Evolutionary conservation across 1,284 basidiomycete genomes (phyloP).

Genomic region (Tilletia indica): DNA sequence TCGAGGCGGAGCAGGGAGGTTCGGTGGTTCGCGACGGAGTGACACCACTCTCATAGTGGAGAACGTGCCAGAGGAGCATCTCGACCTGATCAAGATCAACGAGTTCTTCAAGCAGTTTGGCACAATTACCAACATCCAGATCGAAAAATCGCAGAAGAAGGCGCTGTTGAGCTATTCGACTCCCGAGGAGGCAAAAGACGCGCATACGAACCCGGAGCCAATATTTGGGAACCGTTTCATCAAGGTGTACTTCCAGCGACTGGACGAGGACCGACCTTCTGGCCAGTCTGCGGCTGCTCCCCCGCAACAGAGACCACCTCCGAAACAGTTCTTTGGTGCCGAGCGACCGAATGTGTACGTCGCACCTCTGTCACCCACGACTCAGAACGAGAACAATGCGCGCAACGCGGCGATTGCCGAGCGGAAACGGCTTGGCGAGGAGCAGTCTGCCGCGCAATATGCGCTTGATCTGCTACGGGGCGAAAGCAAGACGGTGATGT

Average conservation of each 20-base stretch:
- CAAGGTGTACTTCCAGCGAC: constrained; percentile 63
- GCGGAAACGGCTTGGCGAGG: constrained; percentile 39
- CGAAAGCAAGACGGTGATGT: constrained; percentile 84
- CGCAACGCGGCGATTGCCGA: not conserved
- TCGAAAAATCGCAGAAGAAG: constrained; percentile 71
- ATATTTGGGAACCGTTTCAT: constrained; percentile 92
- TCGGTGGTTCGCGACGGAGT: constrained; percentile 50
- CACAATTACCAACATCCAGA: constrained; percentile 85
- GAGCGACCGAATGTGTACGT: constrained; percentile 47
- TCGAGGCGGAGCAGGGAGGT: constrained; percentile 62
- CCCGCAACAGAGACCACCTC: constrained; percentile 24
- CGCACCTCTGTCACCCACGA: constrained; percentile 30
- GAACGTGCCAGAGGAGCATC: constrained; percentile 81
- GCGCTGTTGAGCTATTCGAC: constrained; percentile 82
- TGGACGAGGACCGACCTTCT: constrained; percentile 62
- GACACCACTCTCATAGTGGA: constrained; percentile 86
- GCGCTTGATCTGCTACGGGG: constrained; percentile 78
- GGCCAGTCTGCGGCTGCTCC: constrained; percentile 62
- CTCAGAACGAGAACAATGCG: constrained; percentile 24
- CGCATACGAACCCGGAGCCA: constrained; percentile 88
- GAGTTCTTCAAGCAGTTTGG: constrained; percentile 91
- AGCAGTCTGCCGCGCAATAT: constrained; percentile 66
- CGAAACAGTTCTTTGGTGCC: constrained; percentile 42
- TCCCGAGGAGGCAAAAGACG: constrained; percentile 80
- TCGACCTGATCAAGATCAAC: constrained; percentile 75